phyloP scores from a whole-genome alignment of 495 filamentous ascomycete genomes.

The Sphaerosporella brunnea region DNA sequence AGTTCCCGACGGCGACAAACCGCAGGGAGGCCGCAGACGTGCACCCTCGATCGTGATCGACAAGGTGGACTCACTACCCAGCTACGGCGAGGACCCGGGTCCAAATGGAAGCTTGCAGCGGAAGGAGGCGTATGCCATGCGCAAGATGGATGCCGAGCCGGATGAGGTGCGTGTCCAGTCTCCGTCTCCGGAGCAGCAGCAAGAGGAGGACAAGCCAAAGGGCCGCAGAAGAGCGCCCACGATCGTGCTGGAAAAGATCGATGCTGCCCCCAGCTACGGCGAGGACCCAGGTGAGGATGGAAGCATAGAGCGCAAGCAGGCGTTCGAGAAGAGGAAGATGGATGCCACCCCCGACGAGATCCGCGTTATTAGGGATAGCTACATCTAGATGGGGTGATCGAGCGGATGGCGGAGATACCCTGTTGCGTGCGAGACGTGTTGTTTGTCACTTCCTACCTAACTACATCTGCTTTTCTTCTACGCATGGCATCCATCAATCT shows the following conservation, averaged over 20 bases:
- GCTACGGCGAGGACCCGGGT: slow-evolving; percentile 51
- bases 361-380: neutral
- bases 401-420: too few relatives aligned
- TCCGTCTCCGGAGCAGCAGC: too few relatives aligned
- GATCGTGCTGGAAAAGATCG: slow-evolving; percentile 50
- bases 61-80: slow-evolving; percentile 39
- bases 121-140: slow-evolving; percentile 43
- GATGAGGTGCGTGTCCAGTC: neutral
- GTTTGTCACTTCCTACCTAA: too few relatives aligned
- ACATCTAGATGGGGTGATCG: too few relatives aligned
- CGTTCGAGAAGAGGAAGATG: slow-evolving; percentile 42
- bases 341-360: slow-evolving; percentile 49
- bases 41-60: slow-evolving; percentile 43
- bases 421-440: too few relatives aligned
- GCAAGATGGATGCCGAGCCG: slow-evolving; percentile 40
- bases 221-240: slow-evolving; percentile 18
- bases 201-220: slow-evolving; percentile 7
- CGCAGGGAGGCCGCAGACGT: slow-evolving; percentile 1
- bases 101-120: slow-evolving; percentile 19
- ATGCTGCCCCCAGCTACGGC: slow-evolving; percentile 44
- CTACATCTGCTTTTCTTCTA: too few relatives aligned
- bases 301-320: slow-evolving; percentile 33
- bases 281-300: slow-evolving; percentile 42
- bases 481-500: too few relatives aligned
- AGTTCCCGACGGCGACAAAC: slow-evolving; percentile 8